Evolutionary conservation across 768 basidiomycete genomes (phyloP).

Genomic region (Mycena belliarum): DNA sequence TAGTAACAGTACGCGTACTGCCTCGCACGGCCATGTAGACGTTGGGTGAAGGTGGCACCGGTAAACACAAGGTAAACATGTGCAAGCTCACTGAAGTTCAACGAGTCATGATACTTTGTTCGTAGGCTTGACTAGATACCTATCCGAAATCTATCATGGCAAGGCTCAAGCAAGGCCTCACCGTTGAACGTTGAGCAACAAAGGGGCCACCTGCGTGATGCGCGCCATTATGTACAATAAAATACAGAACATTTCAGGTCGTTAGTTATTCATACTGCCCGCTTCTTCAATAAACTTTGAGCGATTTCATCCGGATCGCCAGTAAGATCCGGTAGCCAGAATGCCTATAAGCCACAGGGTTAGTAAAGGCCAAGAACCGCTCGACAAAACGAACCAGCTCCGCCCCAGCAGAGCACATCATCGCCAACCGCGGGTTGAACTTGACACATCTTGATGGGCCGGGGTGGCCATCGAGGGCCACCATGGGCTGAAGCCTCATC

Average conservation of each 20-base stretch:
- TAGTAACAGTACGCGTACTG: background rate
- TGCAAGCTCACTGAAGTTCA: no score
- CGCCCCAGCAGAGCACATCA: conserved; percentile 83
- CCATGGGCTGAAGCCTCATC: conserved; percentile 40
- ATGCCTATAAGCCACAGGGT: conserved; percentile 35
- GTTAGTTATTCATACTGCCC: conserved; percentile 19
- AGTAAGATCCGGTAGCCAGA: conserved; percentile 56
- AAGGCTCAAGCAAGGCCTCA: no score
- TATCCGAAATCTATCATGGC: no score
- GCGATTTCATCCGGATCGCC: conserved; percentile 71
- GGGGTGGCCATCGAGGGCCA: conserved; percentile 73
- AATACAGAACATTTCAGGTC: background rate
- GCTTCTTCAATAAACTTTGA: conserved; percentile 66
- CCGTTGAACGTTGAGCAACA: no score
- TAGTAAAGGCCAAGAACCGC: conserved; percentile 7
- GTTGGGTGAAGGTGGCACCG: no score
- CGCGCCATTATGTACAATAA: background rate
- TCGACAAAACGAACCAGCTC: conserved; percentile 63
- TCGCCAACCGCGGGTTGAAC: conserved; percentile 87
- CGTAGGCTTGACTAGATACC: no score
- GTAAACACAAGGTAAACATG: no score
- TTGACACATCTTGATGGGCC: conserved; percentile 83
- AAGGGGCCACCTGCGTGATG: no score
- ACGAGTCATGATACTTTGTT: no score
- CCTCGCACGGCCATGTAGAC: no score